Evolutionary conservation across 2,329 filamentous ascomycete genomes (phyloP), one percentile per base, ranked within the genome.

Genomic region (Gaeumannomyces tritici): DNA sequence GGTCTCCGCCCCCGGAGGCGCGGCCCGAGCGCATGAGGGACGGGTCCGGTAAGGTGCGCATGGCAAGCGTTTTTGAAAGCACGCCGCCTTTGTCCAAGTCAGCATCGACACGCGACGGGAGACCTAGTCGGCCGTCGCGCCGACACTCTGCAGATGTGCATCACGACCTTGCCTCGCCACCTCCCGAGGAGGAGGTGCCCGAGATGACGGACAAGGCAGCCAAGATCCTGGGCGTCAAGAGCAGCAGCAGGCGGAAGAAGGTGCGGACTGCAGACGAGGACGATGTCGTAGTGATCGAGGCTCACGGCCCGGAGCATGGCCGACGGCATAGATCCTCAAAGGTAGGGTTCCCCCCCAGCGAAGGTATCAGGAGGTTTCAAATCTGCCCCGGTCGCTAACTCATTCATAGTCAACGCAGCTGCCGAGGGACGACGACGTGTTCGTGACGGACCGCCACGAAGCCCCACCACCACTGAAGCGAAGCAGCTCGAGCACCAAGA

Each of bases 121-220:
- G 86, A 54, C 75, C 76, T 47, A 80, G 80, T 63, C 79, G 85
- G 6, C 80, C 79, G 61, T 88, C 90, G 61, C 83, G 89, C 62
- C 87, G 88, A 51, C 81, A 87, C 65, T 89, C 90, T 0, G 74
- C 89, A 21, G 89, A 91, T 61, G 82, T 86, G 65, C 79, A 78
- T 31, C 79, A 80, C 65, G 89, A 86, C 9, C 77, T 93, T 64
- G 80, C 84, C 57, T 90, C 89, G 26, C 89, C 90, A 4, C 89
- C 90, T 11, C 85, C 88, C 2, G 90, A 92, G 33, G 84, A 89
- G 35, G 77, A 89, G 47, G 76, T 80, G 55, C 80, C 81, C 3
- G 83, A 84, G 61, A 82, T 91, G 70, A 82, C 87, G 9, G 82
- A 85, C 57, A 96, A 96, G 74, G 91, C 90, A 31, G 90, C 90